Evolutionary conservation across 352 stramenopile genomes (phyloP), one percentile per base, ranked within the genome.

Genomic region (Phytophthora sansomeana): DNA sequence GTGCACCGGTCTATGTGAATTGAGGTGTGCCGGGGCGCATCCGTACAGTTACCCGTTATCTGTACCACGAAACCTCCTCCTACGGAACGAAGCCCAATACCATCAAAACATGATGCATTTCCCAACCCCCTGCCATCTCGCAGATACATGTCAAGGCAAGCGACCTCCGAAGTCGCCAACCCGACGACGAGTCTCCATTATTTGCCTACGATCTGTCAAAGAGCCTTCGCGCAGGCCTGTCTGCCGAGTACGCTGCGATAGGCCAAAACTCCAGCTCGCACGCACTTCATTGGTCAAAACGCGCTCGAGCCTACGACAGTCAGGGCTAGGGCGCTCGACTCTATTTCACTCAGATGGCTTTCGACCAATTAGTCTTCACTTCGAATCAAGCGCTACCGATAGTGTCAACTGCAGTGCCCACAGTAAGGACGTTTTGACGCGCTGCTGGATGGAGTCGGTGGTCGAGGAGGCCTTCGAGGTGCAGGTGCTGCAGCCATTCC

Each of bases 391-490:
- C 35, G n/a, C 35, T 42, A n/a, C 21, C 38, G 14, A 10, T 11
- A 5, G n/a, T 16, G 21, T 24, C 21, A 24, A 24, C 1, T 24
- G 21, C 21, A 24, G 21, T 3, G 21, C 21, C n/a, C n/a, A n/a
- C n/a, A n/a, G 3, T 24, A 24, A 24, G 21, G 21, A 24, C 21
- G 21, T 24, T 24, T 24, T 24, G 21, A 24, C 21, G 21, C 21
- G 21, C 21, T 24, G 21, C 21, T 24, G n/a, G 32, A 90, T 95
- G 75, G 77, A 92, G 69, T 83, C 80, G 17, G 80, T 85, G 16
- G 77, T 92, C 19, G 88, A 96, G 52, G 88, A 96, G 60, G 86
- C 83, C 17, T 96, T 93, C 58, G 88, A 96, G 59, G 83, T 96
- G 71, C 86, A 96, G 67, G 74, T 75, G 38, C 75, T 93, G 62